Conservation (phyloP, 257 asterid species). For the Fraxinus pennsylvanica region DNA sequence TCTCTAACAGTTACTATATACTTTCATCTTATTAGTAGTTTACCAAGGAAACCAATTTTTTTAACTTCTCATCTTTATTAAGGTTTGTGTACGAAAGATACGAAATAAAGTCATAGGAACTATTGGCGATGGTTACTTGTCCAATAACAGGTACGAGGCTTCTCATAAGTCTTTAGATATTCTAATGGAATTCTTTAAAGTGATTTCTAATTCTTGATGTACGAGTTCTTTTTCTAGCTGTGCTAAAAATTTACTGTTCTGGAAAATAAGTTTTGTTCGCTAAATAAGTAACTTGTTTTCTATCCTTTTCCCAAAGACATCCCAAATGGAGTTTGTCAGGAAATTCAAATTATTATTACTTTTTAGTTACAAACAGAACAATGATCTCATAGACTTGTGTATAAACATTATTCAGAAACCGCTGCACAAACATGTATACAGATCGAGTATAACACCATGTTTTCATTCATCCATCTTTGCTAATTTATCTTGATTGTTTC, state of each 20-base stretch:
- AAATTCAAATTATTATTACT: no score
- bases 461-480: neutral
- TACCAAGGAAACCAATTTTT: neutral
- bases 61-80: conserved; percentile 6
- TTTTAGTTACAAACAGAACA: no score
- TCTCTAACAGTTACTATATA: neutral
- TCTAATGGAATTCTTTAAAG: neutral
- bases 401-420: neutral
- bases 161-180: neutral
- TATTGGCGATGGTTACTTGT: conserved; percentile 77
- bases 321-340: neutral
- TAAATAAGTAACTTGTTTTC: neutral
- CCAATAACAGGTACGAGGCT: conserved; percentile 66
- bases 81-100: conserved; percentile 93
- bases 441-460: neutral
- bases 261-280: neutral
- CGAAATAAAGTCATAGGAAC: conserved; percentile 92
- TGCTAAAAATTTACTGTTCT: neutral
- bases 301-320: neutral
- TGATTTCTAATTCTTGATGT: neutral
- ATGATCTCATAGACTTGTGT: no score
- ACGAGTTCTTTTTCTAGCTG: neutral
- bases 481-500: neutral
- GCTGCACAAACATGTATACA: neutral
- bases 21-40: neutral